Conservation (phyloP, 768 basidiomycete genomes). For the Tephrocybe sp. region DNA sequence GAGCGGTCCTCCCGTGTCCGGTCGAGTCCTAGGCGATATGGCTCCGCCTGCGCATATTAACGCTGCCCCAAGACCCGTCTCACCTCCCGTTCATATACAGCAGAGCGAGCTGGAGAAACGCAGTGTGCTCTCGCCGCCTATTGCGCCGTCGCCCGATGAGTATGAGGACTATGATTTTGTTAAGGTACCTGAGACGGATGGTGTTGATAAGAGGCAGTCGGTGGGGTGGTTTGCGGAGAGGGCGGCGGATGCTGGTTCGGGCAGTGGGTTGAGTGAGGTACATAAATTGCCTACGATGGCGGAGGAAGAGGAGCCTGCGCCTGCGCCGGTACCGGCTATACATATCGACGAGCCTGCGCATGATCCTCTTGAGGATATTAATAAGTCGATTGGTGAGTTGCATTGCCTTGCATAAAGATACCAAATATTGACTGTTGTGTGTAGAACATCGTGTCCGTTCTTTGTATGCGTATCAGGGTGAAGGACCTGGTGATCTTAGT, state of each 20-base stretch:
- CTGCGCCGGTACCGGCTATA: slow-evolving; percentile 59
- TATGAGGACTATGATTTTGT: slow-evolving; percentile 22
- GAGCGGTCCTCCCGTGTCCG: slow-evolving; percentile 65
- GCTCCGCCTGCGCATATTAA: slow-evolving; percentile 71
- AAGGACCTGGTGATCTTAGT: slow-evolving; percentile 88
- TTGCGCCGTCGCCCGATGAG: slow-evolving; percentile 2
- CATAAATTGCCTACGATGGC: slow-evolving; percentile 47
- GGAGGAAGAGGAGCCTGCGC: slow-evolving; percentile 42
- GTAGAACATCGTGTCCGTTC: slow-evolving; percentile 76
- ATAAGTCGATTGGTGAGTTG: slow-evolving; percentile 57
- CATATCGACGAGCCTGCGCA: slow-evolving; percentile 45
- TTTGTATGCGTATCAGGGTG: slow-evolving; percentile 81
- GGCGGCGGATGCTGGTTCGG: slow-evolving; percentile 62
- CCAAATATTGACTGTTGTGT: not conserved
- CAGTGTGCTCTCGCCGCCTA: slow-evolving; percentile 20
- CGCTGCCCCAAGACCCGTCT: slow-evolving; percentile 37
- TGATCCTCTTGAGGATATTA: slow-evolving; percentile 72
- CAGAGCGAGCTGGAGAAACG: not conserved
- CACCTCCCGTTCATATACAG: slow-evolving; percentile 31
- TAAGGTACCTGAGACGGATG: slow-evolving; percentile 26
- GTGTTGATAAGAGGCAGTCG: slow-evolving; percentile 56
- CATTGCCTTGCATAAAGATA: not conserved
- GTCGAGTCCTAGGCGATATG: slow-evolving; percentile 74
- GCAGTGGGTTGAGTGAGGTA: slow-evolving; percentile 25
- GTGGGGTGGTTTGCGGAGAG: slow-evolving; percentile 92